Percentiles rank a stretch among this genome's conserved stretches.
These are phyloP conservation scores for Periconia sp. DNA, from an alignment of 2,329 filamentous ascomycete genomes.

Conservation along the genomic window DNA sequence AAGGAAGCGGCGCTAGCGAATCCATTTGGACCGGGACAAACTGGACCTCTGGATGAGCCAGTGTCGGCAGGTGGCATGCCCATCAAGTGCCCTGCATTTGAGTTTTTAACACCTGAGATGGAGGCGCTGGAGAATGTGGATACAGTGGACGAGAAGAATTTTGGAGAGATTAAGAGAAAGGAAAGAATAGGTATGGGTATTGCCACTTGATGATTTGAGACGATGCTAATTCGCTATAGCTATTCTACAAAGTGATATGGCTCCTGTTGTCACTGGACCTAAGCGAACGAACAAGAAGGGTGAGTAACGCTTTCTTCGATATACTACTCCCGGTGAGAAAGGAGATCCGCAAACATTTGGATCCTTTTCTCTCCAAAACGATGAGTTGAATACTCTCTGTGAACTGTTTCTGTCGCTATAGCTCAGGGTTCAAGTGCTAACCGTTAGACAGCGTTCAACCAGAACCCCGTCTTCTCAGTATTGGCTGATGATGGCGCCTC, in stretches of 20 bases:
- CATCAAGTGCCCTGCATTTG: conserved; percentile 68
- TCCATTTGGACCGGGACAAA: conserved; percentile 74
- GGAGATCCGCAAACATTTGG: no score
- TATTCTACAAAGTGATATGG: conserved; percentile 78
- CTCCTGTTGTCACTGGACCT: conserved; percentile 64
- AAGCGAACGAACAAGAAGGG: conserved; percentile 58
- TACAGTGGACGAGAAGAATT: conserved; percentile 70
- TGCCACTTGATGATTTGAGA: not conserved
- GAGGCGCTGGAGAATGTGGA: conserved; percentile 76
- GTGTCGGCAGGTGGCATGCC: conserved; percentile 54
- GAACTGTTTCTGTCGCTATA: no score
- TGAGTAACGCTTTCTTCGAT: no score
- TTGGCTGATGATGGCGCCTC: conserved; percentile 47
- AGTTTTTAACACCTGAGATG: conserved; percentile 69
- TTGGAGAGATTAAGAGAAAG: conserved; percentile 74
- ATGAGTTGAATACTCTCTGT: no score
- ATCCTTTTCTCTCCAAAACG: no score
- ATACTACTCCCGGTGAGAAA: no score
- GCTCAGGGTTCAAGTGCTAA: no score
- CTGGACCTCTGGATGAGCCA: conserved; percentile 39
- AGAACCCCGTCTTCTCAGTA: conserved; percentile 51
- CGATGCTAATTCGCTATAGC: conserved; percentile 25
- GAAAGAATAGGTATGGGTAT: conserved; percentile 63
- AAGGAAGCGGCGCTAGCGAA: conserved; percentile 87
- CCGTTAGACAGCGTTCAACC: conserved; percentile 39